phyloP scores from a whole-genome alignment of 1,284 basidiomycete genomes.

The Heterobasidion occidentale region DNA sequence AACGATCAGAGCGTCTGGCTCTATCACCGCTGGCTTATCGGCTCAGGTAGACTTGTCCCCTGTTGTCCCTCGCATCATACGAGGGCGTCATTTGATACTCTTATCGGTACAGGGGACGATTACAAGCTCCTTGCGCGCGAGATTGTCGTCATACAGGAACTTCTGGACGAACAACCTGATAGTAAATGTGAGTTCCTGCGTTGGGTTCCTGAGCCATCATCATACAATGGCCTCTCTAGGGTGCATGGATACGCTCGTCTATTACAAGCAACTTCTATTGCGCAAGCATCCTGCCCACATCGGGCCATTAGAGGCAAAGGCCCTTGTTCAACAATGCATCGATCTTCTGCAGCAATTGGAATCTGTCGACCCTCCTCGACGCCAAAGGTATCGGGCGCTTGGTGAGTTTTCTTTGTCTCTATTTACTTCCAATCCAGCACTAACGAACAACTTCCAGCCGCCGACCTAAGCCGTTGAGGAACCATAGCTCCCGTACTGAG shows the following conservation, averaged over 20 bases:
- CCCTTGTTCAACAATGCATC: slow-evolving; percentile 41
- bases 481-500: no score
- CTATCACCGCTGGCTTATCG: slow-evolving; percentile 95
- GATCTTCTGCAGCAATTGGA: slow-evolving; percentile 44
- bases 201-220: no score
- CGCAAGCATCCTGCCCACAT: slow-evolving; percentile 25
- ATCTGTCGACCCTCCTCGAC: slow-evolving; percentile 50
- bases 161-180: slow-evolving; percentile 87
- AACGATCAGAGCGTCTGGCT: slow-evolving; percentile 97
- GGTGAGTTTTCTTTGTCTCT: slow-evolving; percentile 28
- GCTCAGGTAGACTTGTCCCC: slow-evolving; percentile 41
- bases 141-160: slow-evolving; percentile 73
- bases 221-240: slow-evolving; percentile 36
- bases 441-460: no score
- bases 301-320: slow-evolving; percentile 23
- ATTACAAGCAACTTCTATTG: slow-evolving; percentile 64
- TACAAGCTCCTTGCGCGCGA: slow-evolving; percentile 64
- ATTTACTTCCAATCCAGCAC: neutral
- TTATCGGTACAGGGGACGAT: slow-evolving; percentile 34
- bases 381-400: slow-evolving; percentile 55
- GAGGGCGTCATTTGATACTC: neutral
- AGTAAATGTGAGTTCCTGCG: slow-evolving; percentile 73
- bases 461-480: no score
- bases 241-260: slow-evolving; percentile 89
- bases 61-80: neutral